A percentile compares a stretch with the other conserved stretches of the same genome.
phyloP scores from a whole-genome alignment of 2,329 filamentous ascomycete genomes.

The Fusarium stilboides region DNA sequence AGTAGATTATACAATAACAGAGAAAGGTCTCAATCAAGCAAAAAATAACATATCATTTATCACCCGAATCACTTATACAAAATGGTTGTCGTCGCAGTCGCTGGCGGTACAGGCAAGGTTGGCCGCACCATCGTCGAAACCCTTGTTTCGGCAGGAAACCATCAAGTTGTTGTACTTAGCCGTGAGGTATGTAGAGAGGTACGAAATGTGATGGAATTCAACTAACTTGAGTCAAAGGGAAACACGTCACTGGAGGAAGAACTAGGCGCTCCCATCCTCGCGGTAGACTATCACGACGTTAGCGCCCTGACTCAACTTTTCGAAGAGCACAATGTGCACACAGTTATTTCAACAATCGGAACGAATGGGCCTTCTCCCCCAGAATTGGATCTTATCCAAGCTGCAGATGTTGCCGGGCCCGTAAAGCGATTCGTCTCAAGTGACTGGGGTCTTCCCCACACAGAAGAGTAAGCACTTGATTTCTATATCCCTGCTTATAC shows the following conservation, averaged over 20 bases:
- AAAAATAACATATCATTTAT: background rate
- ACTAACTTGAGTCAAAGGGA: background rate
- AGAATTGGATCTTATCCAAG: slow-evolving; percentile 10
- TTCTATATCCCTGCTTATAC: background rate
- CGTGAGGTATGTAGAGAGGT: background rate
- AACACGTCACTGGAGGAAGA: background rate
- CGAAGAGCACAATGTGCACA: slow-evolving; percentile 18
- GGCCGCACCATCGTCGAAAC: slow-evolving; percentile 11
- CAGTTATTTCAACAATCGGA: slow-evolving; percentile 8
- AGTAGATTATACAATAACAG: too few species aligned
- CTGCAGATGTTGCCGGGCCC: background rate
- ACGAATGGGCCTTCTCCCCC: background rate
- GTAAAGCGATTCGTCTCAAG: slow-evolving; percentile 14
- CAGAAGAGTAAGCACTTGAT: slow-evolving; percentile 9
- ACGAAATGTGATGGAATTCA: fast-evolving
- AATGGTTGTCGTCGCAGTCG: slow-evolving; percentile 21
- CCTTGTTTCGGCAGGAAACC: slow-evolving; percentile 3
- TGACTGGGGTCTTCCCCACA: slow-evolving; percentile 14
- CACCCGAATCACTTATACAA: too few species aligned
- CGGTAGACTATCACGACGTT: background rate
- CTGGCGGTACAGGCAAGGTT: slow-evolving; percentile 24
- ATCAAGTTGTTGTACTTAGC: slow-evolving; percentile 8
- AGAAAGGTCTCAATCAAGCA: background rate
- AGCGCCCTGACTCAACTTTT: slow-evolving; percentile 7
- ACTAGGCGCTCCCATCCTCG: background rate